Conservation (phyloP, 495 filamentous ascomycete genomes). For the Darksidea phi region DNA sequence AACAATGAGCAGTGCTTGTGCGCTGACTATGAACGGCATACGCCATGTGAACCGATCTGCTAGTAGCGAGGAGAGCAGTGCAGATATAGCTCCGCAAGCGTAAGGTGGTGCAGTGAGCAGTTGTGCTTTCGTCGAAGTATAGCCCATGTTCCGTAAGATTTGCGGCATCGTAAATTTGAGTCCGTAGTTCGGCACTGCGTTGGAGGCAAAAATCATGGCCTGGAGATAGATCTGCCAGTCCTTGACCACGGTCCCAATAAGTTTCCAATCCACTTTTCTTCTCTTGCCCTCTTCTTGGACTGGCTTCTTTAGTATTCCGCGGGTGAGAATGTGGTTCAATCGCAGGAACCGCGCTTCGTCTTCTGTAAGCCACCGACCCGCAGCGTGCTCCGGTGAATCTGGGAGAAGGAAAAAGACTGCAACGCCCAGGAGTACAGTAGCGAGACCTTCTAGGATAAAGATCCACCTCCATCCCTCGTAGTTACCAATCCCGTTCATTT, state of each 20-base stretch:
- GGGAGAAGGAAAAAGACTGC: constrained; percentile 54
- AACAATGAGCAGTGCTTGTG: background rate
- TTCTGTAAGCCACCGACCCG: constrained; percentile 47
- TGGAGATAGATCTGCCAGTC: constrained; percentile 6
- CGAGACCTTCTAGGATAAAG: constrained; percentile 64
- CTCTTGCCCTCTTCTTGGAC: constrained; percentile 7
- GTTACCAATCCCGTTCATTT: constrained; percentile 18
- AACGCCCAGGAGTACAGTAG: constrained; percentile 51
- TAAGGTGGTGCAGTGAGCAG: constrained; percentile 60
- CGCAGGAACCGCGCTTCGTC: constrained; percentile 48
- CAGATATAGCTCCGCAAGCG: constrained; percentile 50
- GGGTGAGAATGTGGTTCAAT: background rate
- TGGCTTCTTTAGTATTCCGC: constrained; percentile 39
- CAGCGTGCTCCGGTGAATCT: constrained; percentile 56
- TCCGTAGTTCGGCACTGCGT: constrained; percentile 50
- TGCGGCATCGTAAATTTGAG: constrained; percentile 54
- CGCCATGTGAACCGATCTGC: constrained; percentile 47
- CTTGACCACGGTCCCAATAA: background rate
- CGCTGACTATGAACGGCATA: constrained; percentile 8
- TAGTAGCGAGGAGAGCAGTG: constrained; percentile 51
- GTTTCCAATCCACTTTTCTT: background rate
- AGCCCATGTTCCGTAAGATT: constrained; percentile 58
- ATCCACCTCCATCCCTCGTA: constrained; percentile 61
- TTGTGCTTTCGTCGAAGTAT: constrained; percentile 51
- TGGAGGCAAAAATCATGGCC: constrained; percentile 46